Conservation (phyloP, 192 early-diverging fungal species). For the Backusella parvicylindrica region DNA sequence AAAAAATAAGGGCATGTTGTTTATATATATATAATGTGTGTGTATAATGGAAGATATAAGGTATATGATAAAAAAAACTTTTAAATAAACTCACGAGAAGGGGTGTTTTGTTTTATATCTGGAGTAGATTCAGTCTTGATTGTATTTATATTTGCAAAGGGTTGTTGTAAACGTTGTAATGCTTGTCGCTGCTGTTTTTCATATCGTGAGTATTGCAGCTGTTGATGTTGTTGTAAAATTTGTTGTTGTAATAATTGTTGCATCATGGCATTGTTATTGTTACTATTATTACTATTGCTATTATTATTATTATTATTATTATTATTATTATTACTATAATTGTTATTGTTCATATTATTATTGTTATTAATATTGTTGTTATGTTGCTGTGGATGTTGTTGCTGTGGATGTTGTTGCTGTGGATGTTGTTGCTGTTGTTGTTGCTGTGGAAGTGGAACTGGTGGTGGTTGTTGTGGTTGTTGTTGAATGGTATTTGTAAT, state of each 20-base stretch:
- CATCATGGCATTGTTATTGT: neutral
- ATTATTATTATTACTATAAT: neutral
- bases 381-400: neutral
- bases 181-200: slow-evolving; percentile 7
- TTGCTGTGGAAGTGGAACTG: slow-evolving; percentile 2
- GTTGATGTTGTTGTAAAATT: neutral
- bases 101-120: neutral
- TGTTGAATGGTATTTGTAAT: neutral
- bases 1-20: neutral
- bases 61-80: neutral
- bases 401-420: neutral
- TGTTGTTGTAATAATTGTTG: neutral
- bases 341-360: neutral
- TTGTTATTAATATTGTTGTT: neutral
- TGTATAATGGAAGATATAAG: neutral
- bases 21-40: neutral
- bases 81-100: neutral
- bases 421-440: slow-evolving; percentile 5
- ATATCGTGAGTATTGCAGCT: neutral
- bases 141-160: neutral
- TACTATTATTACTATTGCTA: neutral
- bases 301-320: neutral
- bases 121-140: neutral
- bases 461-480: neutral
- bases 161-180: slow-evolving; percentile 4